Evolutionary conservation across 805 yeast genomes (phyloP), one percentile per base, ranked within the genome.

Genomic region (Diddensiella caesifluorescens): DNA sequence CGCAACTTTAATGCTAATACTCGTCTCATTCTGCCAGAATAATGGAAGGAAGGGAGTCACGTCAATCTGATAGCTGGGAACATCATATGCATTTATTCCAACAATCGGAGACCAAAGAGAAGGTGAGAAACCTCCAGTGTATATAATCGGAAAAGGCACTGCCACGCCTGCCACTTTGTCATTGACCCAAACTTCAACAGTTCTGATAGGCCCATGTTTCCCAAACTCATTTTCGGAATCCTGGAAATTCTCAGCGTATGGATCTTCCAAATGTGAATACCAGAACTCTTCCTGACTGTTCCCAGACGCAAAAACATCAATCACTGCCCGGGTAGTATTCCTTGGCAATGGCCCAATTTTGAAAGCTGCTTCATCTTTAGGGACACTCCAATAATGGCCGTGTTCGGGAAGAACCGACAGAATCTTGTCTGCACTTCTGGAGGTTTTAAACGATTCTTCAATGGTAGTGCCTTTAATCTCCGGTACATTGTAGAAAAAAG

Each of bases 261-360:
- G 45, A 46, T 75, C 79, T 28, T 74, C 35, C 13, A 66, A 55
- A 49, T 83, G 81, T 2, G 78, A 61, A 60, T 80, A 87, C 94
- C 94, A 86, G 53, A 83, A 83, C 58, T 87, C 95, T 61, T 86
- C 95, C 26, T 73, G 77, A 2, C 80, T 81, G 53, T 81, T 84
- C 2, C 92, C 95, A 15, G 84, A 75, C 9, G 82, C 76, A 49
- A 76, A 78, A 4, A 86, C 57, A 7, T 80, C 71, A 23, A 85
- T 47, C 21, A 62, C 52, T 35, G 78, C 76, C 45, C 78, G 69
- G 2, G 86, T 77, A 4, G 86, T 78, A 54, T 80, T 79, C 19
- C 60, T 54, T 2, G 73, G 52, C 22, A 83, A 60, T 12, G 53
- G 52, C 2, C 82, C 78, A n/a, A 79, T 10, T 80, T 79, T 19